Percentiles rank a stretch among this genome's conserved stretches.
Evolutionary conservation across 345 rosid species (phyloP).

Genomic region (Corchorus olitorius): DNA sequence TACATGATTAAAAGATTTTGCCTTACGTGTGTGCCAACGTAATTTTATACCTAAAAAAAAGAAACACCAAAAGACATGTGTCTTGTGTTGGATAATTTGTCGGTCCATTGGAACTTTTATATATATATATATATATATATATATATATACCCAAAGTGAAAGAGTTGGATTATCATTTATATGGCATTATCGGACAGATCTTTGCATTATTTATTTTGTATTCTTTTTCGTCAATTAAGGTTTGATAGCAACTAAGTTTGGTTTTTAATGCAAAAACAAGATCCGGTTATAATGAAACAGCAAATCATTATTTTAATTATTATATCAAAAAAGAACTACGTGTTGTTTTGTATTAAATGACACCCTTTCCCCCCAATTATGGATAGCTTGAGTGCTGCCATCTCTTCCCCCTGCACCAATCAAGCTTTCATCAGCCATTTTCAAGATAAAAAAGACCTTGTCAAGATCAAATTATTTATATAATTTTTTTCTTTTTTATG

Average conservation of each 20-base stretch:
- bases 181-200: constrained; percentile 19
- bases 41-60: constrained; percentile 25
- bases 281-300: not conserved
- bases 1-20: constrained; percentile 44
- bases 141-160: not conserved
- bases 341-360: constrained; percentile 18
- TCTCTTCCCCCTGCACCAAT: not conserved
- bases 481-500: not conserved
- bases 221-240: constrained; percentile 8
- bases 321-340: constrained; percentile 1
- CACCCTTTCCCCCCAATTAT: constrained; percentile 19
- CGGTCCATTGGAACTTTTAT: constrained; percentile 47
- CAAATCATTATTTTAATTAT: not conserved
- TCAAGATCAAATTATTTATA: constrained; percentile 17
- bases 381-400: constrained; percentile 20
- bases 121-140: no score
- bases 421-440: constrained; percentile 4
- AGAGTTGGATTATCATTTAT: not conserved
- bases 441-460: not conserved
- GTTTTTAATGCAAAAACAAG: not conserved
- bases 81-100: constrained; percentile 52
- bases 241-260: constrained; percentile 20
- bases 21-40: constrained; percentile 58
- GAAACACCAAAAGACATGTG: constrained; percentile 48
- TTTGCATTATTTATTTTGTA: constrained; percentile 21